Conservation (phyloP, 73 alveolate species). For the Breviolum minutum region DNA sequence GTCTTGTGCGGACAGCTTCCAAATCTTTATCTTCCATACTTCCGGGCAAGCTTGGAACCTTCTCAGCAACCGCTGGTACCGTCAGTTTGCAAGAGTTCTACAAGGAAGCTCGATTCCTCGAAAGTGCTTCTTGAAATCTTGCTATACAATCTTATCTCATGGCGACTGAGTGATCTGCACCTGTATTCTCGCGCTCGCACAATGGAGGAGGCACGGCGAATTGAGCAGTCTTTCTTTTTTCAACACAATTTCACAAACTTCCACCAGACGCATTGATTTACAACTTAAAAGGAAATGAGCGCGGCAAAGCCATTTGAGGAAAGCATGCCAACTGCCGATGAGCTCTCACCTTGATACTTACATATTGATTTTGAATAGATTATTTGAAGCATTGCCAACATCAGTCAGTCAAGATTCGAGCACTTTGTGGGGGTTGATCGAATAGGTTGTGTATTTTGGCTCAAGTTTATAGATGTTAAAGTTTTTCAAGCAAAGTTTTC, state of each 20-base stretch:
- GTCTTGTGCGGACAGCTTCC: no score
- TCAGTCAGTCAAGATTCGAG: no score
- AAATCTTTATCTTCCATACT: no score
- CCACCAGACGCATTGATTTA: neutral
- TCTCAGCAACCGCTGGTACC: slow-evolving; percentile 21
- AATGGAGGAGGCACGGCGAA: slow-evolving; percentile 1
- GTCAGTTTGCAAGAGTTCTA: slow-evolving; percentile 8
- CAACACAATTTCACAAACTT: neutral
- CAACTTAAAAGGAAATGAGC: neutral
- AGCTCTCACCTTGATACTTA: no score
- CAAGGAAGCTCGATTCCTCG: neutral
- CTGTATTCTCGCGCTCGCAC: no score
- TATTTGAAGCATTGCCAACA: no score
- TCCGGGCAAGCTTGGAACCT: neutral
- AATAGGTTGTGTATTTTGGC: neutral
- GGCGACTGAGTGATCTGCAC: no score
- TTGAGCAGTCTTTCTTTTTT: neutral
- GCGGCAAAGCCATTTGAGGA: no score
- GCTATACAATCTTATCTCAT: no score
- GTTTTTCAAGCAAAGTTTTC: neutral
- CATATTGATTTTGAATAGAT: no score
- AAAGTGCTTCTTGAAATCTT: neutral
- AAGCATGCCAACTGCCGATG: no score
- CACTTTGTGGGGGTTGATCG: no score
- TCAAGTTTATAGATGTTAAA: neutral